Percentiles rank a stretch among this genome's conserved stretches.
phyloP scores from a whole-genome alignment of 2,329 filamentous ascomycete genomes.

The Periconia digitata region DNA sequence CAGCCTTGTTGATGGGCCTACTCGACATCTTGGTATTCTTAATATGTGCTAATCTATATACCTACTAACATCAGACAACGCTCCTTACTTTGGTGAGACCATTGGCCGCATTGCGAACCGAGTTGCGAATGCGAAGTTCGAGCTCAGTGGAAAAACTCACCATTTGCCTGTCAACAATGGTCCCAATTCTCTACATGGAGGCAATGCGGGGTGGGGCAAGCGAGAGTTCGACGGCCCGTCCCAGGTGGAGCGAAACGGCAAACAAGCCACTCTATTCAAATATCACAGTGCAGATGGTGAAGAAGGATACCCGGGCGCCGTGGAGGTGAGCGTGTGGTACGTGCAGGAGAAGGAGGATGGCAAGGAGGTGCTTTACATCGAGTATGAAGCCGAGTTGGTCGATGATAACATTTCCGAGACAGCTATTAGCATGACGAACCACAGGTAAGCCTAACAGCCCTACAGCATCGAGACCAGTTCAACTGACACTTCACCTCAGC shows the following conservation, averaged over 20 bases:
- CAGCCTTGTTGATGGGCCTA: neutral
- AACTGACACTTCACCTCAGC: conserved; percentile 38
- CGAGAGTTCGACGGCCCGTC: conserved; percentile 72
- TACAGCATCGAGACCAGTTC: neutral
- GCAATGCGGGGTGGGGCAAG: conserved; percentile 76
- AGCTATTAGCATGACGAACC: conserved; percentile 90
- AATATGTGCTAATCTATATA: neutral
- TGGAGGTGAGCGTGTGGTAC: conserved; percentile 78
- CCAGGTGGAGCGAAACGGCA: conserved; percentile 54
- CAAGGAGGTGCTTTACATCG: conserved; percentile 74
- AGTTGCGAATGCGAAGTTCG: conserved; percentile 70
- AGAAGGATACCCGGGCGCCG: conserved; percentile 84
- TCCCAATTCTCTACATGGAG: conserved; percentile 63
- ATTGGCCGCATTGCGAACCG: conserved; percentile 86
- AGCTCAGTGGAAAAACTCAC: conserved; percentile 72
- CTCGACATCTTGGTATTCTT: neutral
- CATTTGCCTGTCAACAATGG: conserved; percentile 74
- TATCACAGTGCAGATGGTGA: conserved; percentile 76
- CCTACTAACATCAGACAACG: conserved; percentile 57
- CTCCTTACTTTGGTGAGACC: conserved; percentile 85
- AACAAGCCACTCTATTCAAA: conserved; percentile 50
- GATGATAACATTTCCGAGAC: conserved; percentile 81
- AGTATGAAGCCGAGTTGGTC: conserved; percentile 85
- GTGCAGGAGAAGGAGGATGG: conserved; percentile 68
- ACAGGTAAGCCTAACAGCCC: conserved; percentile 63